Conservation (phyloP, 1,284 basidiomycete genomes). For the Sanghuangporus sanghuang region DNA sequence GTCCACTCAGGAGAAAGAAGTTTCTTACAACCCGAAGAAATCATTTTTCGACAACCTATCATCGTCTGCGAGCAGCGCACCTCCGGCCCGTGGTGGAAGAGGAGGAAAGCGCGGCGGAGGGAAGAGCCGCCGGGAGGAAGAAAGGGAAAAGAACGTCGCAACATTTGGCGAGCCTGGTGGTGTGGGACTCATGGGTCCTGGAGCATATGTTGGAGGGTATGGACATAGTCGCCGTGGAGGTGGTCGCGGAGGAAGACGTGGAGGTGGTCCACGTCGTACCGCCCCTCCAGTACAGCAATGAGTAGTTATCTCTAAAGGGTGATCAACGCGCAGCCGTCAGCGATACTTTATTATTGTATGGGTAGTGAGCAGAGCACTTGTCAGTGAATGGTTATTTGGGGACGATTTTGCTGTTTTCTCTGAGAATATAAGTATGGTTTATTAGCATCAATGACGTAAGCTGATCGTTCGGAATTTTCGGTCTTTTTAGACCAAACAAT, state of each 20-base stretch:
- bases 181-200: conserved; percentile 65
- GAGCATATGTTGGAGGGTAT: conserved; percentile 49
- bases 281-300: neutral
- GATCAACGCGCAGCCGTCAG: neutral
- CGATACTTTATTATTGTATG: neutral
- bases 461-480: too few relatives aligned
- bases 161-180: conserved; percentile 80
- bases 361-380: neutral
- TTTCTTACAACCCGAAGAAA: conserved; percentile 67
- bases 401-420: too few relatives aligned
- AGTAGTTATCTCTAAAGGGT: neutral
- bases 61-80: conserved; percentile 40
- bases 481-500: too few relatives aligned
- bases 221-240: conserved; percentile 45
- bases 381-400: neutral
- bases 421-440: too few relatives aligned
- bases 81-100: conserved; percentile 29
- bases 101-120: conserved; percentile 48
- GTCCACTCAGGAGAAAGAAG: conserved; percentile 21
- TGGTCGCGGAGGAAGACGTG: conserved; percentile 34
- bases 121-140: conserved; percentile 68
- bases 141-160: conserved; percentile 71
- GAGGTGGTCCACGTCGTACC: conserved; percentile 25
- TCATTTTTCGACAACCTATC: conserved; percentile 78
- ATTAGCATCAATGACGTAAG: too few relatives aligned